phyloP scores from a whole-genome alignment of 805 yeast species.

The Allodekkera sacchari region DNA sequence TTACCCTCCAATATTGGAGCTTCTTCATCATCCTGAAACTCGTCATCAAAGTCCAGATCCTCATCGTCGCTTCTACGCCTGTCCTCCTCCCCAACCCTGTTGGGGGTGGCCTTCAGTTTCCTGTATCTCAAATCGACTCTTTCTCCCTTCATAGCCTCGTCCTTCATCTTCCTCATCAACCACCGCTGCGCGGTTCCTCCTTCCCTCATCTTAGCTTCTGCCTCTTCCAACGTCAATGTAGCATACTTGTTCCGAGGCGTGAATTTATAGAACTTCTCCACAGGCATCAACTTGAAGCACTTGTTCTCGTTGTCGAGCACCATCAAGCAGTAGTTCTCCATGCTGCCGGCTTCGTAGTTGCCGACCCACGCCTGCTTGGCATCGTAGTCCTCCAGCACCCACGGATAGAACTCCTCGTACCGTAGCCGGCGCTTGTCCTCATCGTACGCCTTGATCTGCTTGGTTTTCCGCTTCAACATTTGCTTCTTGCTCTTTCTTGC shows the following conservation, averaged over 20 bases:
- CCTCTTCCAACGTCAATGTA: slow-evolving; percentile 90
- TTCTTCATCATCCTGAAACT: slow-evolving; percentile 97
- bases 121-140: slow-evolving; percentile 43
- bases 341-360: slow-evolving; percentile 82
- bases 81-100: slow-evolving; percentile 24
- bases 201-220: slow-evolving; percentile 88
- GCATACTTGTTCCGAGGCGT: slow-evolving; percentile 92
- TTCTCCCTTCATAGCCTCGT: slow-evolving; percentile 48
- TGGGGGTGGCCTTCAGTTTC: slow-evolving; percentile 28
- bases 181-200: slow-evolving; percentile 73
- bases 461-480: slow-evolving; percentile 66
- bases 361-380: slow-evolving; percentile 94
- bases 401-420: slow-evolving; percentile 94
- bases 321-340: slow-evolving; percentile 78
- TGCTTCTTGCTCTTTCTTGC: slow-evolving; percentile 59
- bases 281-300: slow-evolving; percentile 82
- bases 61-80: slow-evolving; percentile 56
- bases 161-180: slow-evolving; percentile 87
- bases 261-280: slow-evolving; percentile 88
- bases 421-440: slow-evolving; percentile 77
- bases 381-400: slow-evolving; percentile 97
- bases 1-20: slow-evolving; percentile 96
- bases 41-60: slow-evolving; percentile 91
- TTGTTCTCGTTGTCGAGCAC: slow-evolving; percentile 75
- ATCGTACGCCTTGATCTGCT: slow-evolving; percentile 73